phyloP scores from a whole-genome alignment of 306 rosid species.

The Cajanus cajan region DNA sequence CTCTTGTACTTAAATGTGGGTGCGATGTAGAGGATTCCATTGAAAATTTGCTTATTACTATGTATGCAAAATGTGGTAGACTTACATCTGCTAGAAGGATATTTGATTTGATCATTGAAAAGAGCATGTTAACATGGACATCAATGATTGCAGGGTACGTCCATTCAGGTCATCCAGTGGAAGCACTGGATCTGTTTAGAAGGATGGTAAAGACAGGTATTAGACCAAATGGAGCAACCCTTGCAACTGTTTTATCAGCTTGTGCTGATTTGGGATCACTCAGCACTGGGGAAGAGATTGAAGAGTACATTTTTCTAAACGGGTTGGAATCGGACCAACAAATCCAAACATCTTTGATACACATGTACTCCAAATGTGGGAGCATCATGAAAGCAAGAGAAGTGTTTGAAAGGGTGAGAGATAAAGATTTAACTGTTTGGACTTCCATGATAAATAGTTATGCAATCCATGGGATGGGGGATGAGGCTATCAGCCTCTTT shows the following conservation, averaged over 20 bases:
- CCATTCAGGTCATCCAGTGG: conserved; percentile 34
- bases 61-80: conserved; percentile 57
- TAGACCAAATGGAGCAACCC: conserved; percentile 38
- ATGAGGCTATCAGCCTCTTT: conserved; percentile 53
- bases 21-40: conserved; percentile 42
- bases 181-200: conserved; percentile 44
- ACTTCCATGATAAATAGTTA: conserved; percentile 62
- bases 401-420: conserved; percentile 45
- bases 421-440: conserved; percentile 65
- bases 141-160: conserved; percentile 54
- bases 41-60: conserved; percentile 48
- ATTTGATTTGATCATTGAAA: conserved; percentile 47
- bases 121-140: conserved; percentile 58
- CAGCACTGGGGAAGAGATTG: conserved; percentile 55
- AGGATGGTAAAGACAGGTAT: conserved; percentile 30
- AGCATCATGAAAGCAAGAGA: conserved; percentile 45
- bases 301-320: conserved; percentile 50
- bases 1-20: conserved; percentile 50
- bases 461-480: conserved; percentile 67
- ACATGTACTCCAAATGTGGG: conserved; percentile 77
- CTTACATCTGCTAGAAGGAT: conserved; percentile 45
- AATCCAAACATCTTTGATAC: conserved; percentile 64
- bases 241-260: conserved; percentile 42
- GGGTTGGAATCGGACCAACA: conserved; percentile 49
- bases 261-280: conserved; percentile 54